Evolutionary conservation across 2,329 filamentous ascomycete genomes (phyloP).

Genomic region (Ophiostoma novo-ulmi): DNA sequence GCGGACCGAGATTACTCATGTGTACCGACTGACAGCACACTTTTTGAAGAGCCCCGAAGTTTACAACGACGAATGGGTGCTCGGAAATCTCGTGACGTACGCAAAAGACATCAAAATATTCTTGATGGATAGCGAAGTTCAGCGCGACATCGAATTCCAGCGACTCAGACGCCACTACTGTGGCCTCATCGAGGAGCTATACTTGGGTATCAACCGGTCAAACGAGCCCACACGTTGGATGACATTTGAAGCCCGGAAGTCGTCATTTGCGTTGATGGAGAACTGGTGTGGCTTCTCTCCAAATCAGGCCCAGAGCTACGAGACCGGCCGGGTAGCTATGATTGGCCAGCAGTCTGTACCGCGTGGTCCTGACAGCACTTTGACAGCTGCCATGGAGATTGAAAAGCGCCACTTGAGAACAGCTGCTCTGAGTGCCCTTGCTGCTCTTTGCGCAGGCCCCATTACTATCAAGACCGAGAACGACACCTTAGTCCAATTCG

Average conservation of each 20-base stretch:
- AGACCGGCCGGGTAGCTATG: conserved; percentile 79
- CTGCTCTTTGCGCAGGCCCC: conserved; percentile 78
- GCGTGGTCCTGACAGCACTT: conserved; percentile 46
- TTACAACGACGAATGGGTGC: conserved; percentile 81
- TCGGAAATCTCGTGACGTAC: conserved; percentile 83
- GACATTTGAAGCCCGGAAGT: conserved; percentile 93
- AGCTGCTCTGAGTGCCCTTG: conserved; percentile 92
- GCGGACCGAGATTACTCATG: conserved; percentile 89
- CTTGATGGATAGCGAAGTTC: conserved; percentile 88
- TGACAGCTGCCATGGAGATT: conserved; percentile 90
- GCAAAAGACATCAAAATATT: conserved; percentile 91
- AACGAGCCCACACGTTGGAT: conserved; percentile 88
- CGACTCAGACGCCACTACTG: conserved; percentile 90
- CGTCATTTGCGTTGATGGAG: conserved; percentile 94
- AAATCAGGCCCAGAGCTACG: conserved; percentile 76
- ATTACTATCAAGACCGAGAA: conserved; percentile 85
- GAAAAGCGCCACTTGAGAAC: conserved; percentile 90
- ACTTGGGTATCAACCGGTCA: conserved; percentile 82
- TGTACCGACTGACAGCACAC: conserved; percentile 89
- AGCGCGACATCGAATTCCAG: conserved; percentile 91
- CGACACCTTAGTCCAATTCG: conserved; percentile 81
- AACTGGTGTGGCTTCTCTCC: conserved; percentile 98
- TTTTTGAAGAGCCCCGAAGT: conserved; percentile 76
- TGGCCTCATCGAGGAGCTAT: conserved; percentile 85
- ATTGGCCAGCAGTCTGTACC: conserved; percentile 65